phyloP scores from a whole-genome alignment of 1,284 basidiomycete species.

The Pseudozyma hubeiensis region DNA sequence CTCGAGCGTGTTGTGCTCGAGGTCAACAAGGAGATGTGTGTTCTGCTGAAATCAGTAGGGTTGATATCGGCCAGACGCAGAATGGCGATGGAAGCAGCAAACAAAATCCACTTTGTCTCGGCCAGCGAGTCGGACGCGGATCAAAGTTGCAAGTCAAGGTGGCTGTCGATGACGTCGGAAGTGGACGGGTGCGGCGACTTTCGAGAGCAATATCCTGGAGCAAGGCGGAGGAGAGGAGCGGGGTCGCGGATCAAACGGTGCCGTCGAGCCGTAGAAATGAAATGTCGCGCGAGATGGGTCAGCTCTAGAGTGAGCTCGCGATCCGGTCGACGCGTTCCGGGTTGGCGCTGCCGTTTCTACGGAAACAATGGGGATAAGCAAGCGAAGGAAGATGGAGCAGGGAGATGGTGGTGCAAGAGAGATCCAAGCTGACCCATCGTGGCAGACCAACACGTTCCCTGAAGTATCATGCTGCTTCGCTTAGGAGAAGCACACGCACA shows the following conservation, averaged over 20 bases:
- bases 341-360: too few species aligned
- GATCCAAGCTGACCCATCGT: not conserved
- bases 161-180: not conserved
- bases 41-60: too few species aligned
- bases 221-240: not conserved
- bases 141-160: too few species aligned
- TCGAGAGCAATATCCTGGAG: not conserved
- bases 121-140: too few species aligned
- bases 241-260: not conserved
- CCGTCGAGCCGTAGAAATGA: constrained; percentile 15
- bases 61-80: too few species aligned
- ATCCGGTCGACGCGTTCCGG: too few species aligned
- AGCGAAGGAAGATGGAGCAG: not conserved
- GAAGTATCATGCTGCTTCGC: not conserved
- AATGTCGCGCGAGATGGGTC: constrained; percentile 26
- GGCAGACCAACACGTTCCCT: not conserved
- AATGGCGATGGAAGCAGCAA: too few species aligned
- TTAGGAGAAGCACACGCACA: not conserved
- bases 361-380: not conserved
- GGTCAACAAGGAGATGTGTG: too few species aligned
- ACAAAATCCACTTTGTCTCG: too few species aligned
- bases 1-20: constrained; percentile 9
- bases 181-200: not conserved
- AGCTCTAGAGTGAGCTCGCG: not conserved
- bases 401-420: constrained; percentile 4